Evolutionary conservation across 1,139 yeast species (phyloP), one percentile per base, ranked within the genome.

Genomic region (Hanseniaspora uvarum): DNA sequence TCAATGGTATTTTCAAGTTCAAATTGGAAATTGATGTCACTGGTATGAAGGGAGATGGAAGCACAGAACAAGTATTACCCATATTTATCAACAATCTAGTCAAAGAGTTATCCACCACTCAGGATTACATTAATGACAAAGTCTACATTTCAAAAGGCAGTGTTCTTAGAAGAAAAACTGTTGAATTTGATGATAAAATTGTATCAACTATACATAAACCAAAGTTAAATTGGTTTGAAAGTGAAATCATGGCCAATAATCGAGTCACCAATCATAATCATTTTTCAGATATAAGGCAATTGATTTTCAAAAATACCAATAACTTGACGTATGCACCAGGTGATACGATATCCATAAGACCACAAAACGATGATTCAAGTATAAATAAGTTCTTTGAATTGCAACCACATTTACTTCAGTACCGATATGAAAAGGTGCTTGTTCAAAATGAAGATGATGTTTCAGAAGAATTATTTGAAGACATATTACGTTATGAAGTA

Each of bases 211-310:
- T 26, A 19, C 26, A 37, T 19, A 11, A 37, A 37, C n/a, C 2
- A 8, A 37, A 37, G 5, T 5, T 10, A 7, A 14, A 41, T 16
- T 46, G 49, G 49, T 34, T 46, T 26, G 52, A 58, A 12, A 92
- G 83, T 0, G 68, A 60, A 7, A 72, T 86, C 12, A 55, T 60
- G 0, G 53, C 58, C 3, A 86, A 86, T 62, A 59, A 67, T 0
- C 69, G 96, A 56, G 69, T 89, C 14, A 89, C 96, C 0, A 67
- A 78, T 0, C 56, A 60, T 0, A 82, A 79, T 55, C 97, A 94
- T 69, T 88, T 86, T 68, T 97, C 92, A 66, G 98, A 94, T 63
- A 95, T 92, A 1, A 74, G 96, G 40, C 80, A 78, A 56, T 65
- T 89, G 16, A 62, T 68, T 4, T 61, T 61, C 11, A 33, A 60